Base-by-base conservation (phyloP, 2,329 filamentous ascomycete species). In the Coniochaeta prunicola region DNA sequence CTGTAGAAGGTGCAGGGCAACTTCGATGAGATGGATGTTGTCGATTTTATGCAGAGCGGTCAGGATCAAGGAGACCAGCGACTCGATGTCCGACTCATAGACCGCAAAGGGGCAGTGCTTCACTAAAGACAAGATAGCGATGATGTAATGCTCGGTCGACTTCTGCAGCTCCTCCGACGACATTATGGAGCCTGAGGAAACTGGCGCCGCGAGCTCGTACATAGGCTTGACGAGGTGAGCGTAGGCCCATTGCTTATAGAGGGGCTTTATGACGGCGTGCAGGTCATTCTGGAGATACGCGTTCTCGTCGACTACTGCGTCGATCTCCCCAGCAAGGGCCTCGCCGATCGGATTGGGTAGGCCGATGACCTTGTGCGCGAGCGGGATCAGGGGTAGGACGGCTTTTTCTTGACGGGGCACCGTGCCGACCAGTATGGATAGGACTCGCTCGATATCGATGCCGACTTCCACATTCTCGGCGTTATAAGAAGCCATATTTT, bases 41-140 rank as follows among this genome's bases (percentile, higher is more conserved):
- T n/a, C 12, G 24, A 12, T 28, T 19, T 71, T 78, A 58, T 74
- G 74, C 6, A 82, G 70, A 0, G 76, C 73, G 0, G 75, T 74
- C 33, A 85, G 77, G 6, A 79, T 73, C 17, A 84, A 71, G 9
- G 79, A 76, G 3, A 82, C 69, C 6, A 85, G 72, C 33, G 70
- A 67, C 4, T 73, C 73, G 0, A 76, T 69, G 55, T 85, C 81
- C 17, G 78, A 75, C 48, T 82, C 75, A 66, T 82, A 85, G 19
- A 83, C 75, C 1, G 73, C 66, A 57, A 78, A 82, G 19, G 69
- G 70, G 59, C 84, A 75, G 65, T 82, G 76, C 60, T 74, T 77
- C 8, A 83, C 70, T 53, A 81, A 73, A 0, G 77, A 70, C 5
- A 86, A 71, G 6, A 79, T 73, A 2, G 75, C 77, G 30, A 82